Base-by-base conservation (phyloP, 257 asterid genomes). In the Salvia miltiorrhiza region DNA sequence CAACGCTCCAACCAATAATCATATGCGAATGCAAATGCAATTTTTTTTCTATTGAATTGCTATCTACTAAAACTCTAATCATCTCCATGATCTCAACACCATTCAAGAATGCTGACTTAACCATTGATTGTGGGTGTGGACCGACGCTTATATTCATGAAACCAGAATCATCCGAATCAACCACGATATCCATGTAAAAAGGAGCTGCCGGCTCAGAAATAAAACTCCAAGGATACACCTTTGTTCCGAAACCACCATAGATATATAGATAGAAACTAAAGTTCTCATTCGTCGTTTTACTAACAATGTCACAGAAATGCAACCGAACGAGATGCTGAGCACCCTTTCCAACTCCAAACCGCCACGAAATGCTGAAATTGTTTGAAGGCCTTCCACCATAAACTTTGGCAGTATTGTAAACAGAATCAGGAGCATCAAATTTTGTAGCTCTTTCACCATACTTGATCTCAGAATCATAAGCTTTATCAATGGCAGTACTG, bases 51-150 rank as follows among this genome's bases (percentile, higher is more conserved):
- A 17, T 60, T 5, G 69, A 26, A 23, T 28, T 65, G 14, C 20
- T 55, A 9, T 13, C 69, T 28, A 26, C 26, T 39, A 11, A 33
- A 9, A 53, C 66, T 0, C 2, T 8, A 48, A 77, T 35, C 35
- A 83, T 43, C 84, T 83, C 79, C 96, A 89, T 83, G n/a, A 89
- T 83, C 86, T 89, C 93, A 0, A 85, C 63, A 10, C 93, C 96
- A 53, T 86, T 89, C 41, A 89, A 56, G 56, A 83, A 81, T 20
- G 90, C 81, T 0, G 21, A 61, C 50, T 0, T 17, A 30, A 1
- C 0, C 0, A 0, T 0, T 0, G 73, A 48, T 45, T 50, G 79
- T 1, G 4, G 6, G 4, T 1, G 2, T 3, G 77, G 69, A 45
- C 88, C 87, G 49, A 89, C 26, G 4, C 84, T 73, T n/a, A 89